Evolutionary conservation across 2,329 filamentous ascomycete species (phyloP).

Genomic region (Nemania sp.): DNA sequence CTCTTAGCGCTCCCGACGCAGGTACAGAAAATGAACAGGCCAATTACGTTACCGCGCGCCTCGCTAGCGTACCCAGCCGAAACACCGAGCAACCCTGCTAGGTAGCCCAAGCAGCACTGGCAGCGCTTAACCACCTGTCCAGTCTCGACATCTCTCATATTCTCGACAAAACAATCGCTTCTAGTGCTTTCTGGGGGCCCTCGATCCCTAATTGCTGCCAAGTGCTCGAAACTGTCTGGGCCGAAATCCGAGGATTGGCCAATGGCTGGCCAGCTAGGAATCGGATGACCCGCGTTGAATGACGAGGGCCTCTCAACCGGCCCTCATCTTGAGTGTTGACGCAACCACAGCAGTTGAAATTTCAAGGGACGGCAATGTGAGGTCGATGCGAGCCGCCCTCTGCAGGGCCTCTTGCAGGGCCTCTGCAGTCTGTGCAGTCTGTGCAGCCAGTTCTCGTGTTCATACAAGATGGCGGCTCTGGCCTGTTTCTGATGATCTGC

Average conservation of each 20-base stretch:
- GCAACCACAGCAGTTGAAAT: no score
- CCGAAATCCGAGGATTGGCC: conserved; percentile 30
- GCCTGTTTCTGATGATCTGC: conserved; percentile 22
- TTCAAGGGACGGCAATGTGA: no score
- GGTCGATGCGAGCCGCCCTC: background rate
- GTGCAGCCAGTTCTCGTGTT: background rate
- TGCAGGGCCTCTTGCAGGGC: background rate
- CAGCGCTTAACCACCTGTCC: conserved; percentile 31
- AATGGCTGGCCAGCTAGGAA: conserved; percentile 8
- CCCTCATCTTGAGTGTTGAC: conserved; percentile 32
- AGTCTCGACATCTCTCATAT: background rate
- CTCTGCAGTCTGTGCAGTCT: background rate
- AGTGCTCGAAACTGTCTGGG: conserved; percentile 6
- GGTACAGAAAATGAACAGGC: conserved; percentile 10
- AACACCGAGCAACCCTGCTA: conserved; percentile 25
- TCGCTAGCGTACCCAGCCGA: conserved; percentile 21
- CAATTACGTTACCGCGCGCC: conserved; percentile 37
- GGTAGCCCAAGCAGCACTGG: conserved; percentile 7
- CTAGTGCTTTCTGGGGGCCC: background rate
- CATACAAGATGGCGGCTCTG: conserved; percentile 34
- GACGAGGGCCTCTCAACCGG: conserved; percentile 33
- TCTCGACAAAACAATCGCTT: background rate
- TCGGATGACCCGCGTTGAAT: conserved; percentile 15
- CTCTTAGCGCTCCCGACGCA: conserved; percentile 20
- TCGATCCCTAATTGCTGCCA: background rate